Percentiles rank a stretch among this genome's conserved stretches.
These are phyloP conservation scores for Atkinsonella hypoxylon DNA, from an alignment of 2,329 filamentous ascomycete species.

Conservation along the genomic window DNA sequence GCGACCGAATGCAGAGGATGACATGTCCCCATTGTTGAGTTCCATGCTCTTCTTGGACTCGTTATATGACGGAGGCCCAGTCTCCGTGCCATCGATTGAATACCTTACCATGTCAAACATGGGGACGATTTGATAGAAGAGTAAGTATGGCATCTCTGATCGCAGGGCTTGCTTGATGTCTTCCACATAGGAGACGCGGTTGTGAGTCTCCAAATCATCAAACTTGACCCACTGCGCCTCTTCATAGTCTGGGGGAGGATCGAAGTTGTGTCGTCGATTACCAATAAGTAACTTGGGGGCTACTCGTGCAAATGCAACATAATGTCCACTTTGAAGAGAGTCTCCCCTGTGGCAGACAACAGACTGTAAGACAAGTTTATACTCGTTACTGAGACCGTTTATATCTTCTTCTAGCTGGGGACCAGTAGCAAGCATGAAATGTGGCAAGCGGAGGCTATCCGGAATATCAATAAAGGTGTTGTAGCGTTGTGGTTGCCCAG, in stretches of 20 bases:
- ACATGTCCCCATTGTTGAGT: conserved; percentile 13
- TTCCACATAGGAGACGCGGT: conserved; percentile 64
- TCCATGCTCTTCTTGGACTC: conserved; percentile 35
- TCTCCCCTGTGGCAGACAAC: conserved; percentile 85
- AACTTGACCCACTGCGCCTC: conserved; percentile 80
- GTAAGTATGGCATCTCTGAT: conserved; percentile 82
- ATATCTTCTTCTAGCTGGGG: conserved; percentile 43
- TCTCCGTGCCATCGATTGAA: conserved; percentile 33
- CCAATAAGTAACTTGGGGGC: conserved; percentile 50
- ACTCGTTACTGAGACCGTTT: conserved; percentile 69
- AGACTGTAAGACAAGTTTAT: conserved; percentile 84
- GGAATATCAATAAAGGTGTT: conserved; percentile 88
- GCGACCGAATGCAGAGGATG: conserved; percentile 3
- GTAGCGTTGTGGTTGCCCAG: conserved; percentile 57
- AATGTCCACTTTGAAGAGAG: conserved; percentile 81
- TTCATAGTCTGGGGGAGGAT: conserved; percentile 52
- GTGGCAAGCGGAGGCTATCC: conserved; percentile 64
- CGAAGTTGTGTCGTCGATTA: conserved; percentile 42
- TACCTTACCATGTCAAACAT: conserved; percentile 55
- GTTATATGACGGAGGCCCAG: conserved; percentile 47
- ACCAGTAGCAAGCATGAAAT: conserved; percentile 74
- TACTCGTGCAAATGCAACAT: conserved; percentile 73
- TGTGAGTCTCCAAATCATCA: conserved; percentile 63
- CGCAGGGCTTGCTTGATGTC: conserved; percentile 65
- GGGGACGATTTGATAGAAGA: conserved; percentile 91